Evolutionary conservation across 2,329 filamentous ascomycete species (phyloP).

Genomic region (Fusarium palustre): DNA sequence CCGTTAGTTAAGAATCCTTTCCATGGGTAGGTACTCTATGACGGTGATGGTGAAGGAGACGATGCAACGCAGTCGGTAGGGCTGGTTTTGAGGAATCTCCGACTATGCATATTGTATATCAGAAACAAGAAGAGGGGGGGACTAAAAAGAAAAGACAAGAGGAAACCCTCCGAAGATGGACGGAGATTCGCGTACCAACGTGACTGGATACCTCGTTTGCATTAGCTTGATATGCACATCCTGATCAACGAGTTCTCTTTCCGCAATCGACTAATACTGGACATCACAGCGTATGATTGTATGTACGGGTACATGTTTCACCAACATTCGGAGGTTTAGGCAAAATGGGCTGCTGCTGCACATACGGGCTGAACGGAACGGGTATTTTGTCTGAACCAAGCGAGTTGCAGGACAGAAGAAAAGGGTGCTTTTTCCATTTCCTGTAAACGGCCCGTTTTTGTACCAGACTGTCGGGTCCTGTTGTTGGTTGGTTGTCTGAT

Average conservation of each 20-base stretch:
- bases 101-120: constrained; percentile 4
- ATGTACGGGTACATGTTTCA: constrained; percentile 12
- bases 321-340: constrained; percentile 24
- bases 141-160: background rate
- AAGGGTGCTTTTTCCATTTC: background rate
- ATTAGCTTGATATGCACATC: background rate
- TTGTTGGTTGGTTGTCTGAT: constrained; percentile 7
- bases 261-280: background rate
- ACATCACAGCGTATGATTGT: constrained; percentile 8
- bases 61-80: constrained; percentile 15
- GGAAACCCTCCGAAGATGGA: background rate
- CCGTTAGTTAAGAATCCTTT: background rate
- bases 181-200: background rate
- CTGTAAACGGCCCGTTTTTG: constrained; percentile 29
- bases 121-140: constrained; percentile 1
- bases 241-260: constrained; percentile 13
- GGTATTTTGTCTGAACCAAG: constrained; percentile 7
- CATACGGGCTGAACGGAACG: constrained; percentile 3
- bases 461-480: constrained; percentile 34
- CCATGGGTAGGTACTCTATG: background rate
- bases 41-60: background rate
- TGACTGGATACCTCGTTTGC: constrained; percentile 10
- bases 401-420: background rate
- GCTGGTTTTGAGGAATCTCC: constrained; percentile 23
- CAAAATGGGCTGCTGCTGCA: constrained; percentile 10